Base-by-base conservation (phyloP, 371 early-diverging fungal species). In the Circinella minor region DNA sequence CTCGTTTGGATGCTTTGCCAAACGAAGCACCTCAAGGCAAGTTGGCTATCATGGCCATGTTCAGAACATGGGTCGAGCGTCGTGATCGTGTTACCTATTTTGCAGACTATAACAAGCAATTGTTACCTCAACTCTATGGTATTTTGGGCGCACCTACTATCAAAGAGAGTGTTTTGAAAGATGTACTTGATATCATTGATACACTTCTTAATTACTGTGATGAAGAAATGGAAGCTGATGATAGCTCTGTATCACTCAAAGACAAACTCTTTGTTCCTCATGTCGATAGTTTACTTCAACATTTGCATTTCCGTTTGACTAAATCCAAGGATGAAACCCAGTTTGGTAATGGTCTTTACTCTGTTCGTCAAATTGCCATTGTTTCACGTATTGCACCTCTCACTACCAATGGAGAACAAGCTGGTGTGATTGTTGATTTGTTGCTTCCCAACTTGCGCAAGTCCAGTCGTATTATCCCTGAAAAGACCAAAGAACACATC, bases 21-120 rank as follows among this genome's bases (percentile, higher is more conserved):
- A 73, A 76, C 9, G 98, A 98, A 71, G 93, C 92, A 72, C 91
- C 95, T 1, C 97, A 97, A 74, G 87, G 91, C 51, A 85, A 95
- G 2, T 91, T 94, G 1, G 86, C 93, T 0, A 76, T 96, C 9
- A 75, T 96, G 77, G 88, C 89, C 55, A 77, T 99, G 54, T 87
- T 98, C 61, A 76, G 77, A 4, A 77, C 89, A 4, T 98, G 97
- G 98, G 79, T 96, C 3, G 80, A 82, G 46, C 80, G 88, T 54
- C 72, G 73, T 17, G 73, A 81, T 4, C 94, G 94, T 77, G 79
- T 89, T 0, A 13, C 73, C 3, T 96, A 84, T 75, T 82, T 97
- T 11, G 81, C 85, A 43, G 86, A 86, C 20, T 88, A 88, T 73
- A 86, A 93, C 68, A 69, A 77, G 0, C 72, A 79, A 3, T 81